Percentiles rank a stretch among this genome's conserved stretches.
These are phyloP conservation scores for Lentinus brumalis DNA, from an alignment of 768 basidiomycete species.

Conservation along the genomic window DNA sequence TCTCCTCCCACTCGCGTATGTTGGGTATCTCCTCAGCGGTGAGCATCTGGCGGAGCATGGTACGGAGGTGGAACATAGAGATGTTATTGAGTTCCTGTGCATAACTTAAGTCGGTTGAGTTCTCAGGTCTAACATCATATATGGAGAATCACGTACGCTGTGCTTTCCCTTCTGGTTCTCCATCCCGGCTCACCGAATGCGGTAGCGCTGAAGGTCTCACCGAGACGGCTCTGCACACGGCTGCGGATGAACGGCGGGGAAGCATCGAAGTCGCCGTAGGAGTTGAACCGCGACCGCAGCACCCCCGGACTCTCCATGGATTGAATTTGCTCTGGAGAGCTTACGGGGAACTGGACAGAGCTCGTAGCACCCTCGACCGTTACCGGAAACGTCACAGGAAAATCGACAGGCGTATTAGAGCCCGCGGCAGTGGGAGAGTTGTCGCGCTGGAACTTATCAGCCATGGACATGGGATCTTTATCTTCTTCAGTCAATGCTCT, in stretches of 20 bases:
- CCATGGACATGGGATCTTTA: slow-evolving; percentile 52
- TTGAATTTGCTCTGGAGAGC: slow-evolving; percentile 66
- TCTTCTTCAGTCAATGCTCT: slow-evolving; percentile 78
- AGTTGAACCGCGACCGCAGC: slow-evolving; percentile 65
- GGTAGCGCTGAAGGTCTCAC: slow-evolving; percentile 43
- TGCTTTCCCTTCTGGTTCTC: slow-evolving; percentile 87
- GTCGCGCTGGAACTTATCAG: slow-evolving; percentile 44
- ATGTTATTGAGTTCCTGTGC: slow-evolving; percentile 81
- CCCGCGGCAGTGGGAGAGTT: slow-evolving; percentile 47
- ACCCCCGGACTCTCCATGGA: slow-evolving; percentile 58
- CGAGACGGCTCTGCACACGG: slow-evolving; percentile 75
- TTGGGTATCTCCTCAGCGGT: slow-evolving; percentile 81
- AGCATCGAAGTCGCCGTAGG: slow-evolving; percentile 72
- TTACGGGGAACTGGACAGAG: slow-evolving; percentile 79
- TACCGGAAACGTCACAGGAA: slow-evolving; percentile 56
- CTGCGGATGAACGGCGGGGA: slow-evolving; percentile 83
- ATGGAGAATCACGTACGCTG: slow-evolving; percentile 58
- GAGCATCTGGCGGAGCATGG: slow-evolving; percentile 91
- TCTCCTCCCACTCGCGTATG: slow-evolving; percentile 85
- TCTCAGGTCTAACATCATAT: not conserved
- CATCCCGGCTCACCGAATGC: slow-evolving; percentile 68
- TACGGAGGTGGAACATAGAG: slow-evolving; percentile 87
- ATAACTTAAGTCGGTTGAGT: slow-evolving; percentile 48
- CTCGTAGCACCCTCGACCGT: slow-evolving; percentile 56
- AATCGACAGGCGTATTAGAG: slow-evolving; percentile 56